A percentile compares a stretch with the other conserved stretches of the same genome.
These are phyloP conservation scores for Dimargaris verticillata DNA, from an alignment of 192 early-diverging fungal genomes.

Conservation along the genomic window DNA sequence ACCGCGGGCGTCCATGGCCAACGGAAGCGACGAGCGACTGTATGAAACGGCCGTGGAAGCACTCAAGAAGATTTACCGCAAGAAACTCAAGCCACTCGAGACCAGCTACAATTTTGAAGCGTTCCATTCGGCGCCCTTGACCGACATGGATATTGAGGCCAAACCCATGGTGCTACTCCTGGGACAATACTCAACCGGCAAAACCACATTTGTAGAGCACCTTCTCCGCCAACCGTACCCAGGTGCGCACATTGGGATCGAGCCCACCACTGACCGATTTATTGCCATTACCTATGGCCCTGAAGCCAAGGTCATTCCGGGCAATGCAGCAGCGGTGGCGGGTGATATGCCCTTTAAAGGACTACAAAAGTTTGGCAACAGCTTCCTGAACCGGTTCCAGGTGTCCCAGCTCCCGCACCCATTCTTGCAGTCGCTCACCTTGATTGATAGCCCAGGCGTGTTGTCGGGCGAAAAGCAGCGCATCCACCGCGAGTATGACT, in stretches of 20 bases:
- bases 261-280: slow-evolving; percentile 74
- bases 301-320: slow-evolving; percentile 64
- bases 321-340: slow-evolving; percentile 71
- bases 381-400: slow-evolving; percentile 69
- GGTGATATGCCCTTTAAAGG: slow-evolving; percentile 68
- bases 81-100: slow-evolving; percentile 58
- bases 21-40: too few relatives aligned
- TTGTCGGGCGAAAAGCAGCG: slow-evolving; percentile 74
- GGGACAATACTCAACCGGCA: slow-evolving; percentile 80
- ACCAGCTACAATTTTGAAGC: slow-evolving; percentile 60
- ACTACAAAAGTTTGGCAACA: slow-evolving; percentile 61
- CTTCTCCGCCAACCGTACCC: slow-evolving; percentile 64
- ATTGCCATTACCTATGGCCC: slow-evolving; percentile 65
- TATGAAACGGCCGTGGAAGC: slow-evolving; percentile 41
- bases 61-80: slow-evolving; percentile 48
- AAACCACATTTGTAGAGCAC: slow-evolving; percentile 69
- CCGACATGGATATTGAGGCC: slow-evolving; percentile 64
- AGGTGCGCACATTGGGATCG: slow-evolving; percentile 70
- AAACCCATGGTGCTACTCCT: slow-evolving; percentile 76
- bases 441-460: slow-evolving; percentile 86
- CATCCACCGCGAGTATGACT: slow-evolving; percentile 66
- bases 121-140: slow-evolving; percentile 63
- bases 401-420: slow-evolving; percentile 65
- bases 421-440: slow-evolving; percentile 59
- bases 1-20: too few relatives aligned